Base-by-base conservation (phyloP, 805 yeast species). In the Spathaspora hagerdaliae region DNA sequence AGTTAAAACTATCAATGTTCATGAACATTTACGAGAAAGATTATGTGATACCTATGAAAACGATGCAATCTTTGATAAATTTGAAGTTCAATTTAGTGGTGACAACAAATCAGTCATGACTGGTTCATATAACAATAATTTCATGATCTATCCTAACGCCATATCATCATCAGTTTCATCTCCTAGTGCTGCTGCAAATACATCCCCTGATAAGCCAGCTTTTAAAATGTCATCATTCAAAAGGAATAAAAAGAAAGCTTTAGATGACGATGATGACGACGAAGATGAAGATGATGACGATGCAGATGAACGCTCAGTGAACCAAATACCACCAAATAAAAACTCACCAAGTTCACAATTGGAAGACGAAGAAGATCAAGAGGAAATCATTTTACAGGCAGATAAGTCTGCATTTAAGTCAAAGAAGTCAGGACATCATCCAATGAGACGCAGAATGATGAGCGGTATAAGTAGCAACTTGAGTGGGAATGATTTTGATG, bases 51-150 rank as follows among this genome's bases (percentile, higher is more conserved):
- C 98, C 38, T 94, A 95, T 73, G 99, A 94, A 66, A 91, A 90
- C 64, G 99, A 94, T 71, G 96, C 98, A 39, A 94, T 94, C 47
- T 94, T 94, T 70, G 99, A 94, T 74, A 95, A 94, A 74, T 94
- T 94, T 67, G 99, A 94, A 74, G 96, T 91, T 51, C 94, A 84
- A 56, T 90, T 94, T 61, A 79, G 90, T 55, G 99, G 98, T 34
- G 97, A 95, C 69, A 87, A 88, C 58, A 81, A 83, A 61, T 82
- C 90, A 49, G 83, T 94, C 49, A 88, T 94, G 92, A 91, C 99
- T 11, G 99, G 99, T 44, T 86, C 97, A 36, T 94, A 94, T 74
- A 89, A 91, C 69, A 94, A 92, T 71, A 91, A 91, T 71, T 94
- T 95, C 63, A 88, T 89, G 95, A 88, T 94, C 54, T 94, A 90